Conservation (phyloP, 2,329 filamentous ascomycete species). For the Laburnicola sp. region DNA sequence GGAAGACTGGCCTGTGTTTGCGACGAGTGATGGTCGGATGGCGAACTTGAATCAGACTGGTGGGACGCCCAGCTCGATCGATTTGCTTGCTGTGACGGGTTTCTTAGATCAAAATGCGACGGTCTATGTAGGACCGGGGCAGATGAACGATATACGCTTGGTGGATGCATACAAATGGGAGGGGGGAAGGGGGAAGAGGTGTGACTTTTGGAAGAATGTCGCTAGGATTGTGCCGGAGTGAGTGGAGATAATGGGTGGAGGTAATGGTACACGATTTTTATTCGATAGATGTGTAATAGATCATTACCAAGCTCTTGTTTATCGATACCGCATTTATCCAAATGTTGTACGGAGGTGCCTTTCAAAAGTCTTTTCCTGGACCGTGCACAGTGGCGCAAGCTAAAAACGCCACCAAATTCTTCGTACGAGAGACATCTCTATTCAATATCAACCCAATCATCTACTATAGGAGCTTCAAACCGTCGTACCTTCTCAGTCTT, state of each 20-base stretch:
- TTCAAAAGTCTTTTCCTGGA: no score
- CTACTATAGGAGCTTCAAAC: no score
- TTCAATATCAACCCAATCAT: no score
- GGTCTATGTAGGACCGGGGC: constrained; percentile 17
- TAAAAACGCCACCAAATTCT: no score
- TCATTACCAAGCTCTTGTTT: neutral
- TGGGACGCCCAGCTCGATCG: constrained; percentile 9
- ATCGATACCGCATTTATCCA: neutral
- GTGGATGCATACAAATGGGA: constrained; percentile 30
- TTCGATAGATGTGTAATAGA: neutral
- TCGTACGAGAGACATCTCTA: no score
- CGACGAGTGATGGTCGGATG: constrained; percentile 7
- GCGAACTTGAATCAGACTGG: constrained; percentile 30
- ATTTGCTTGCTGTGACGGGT: neutral
- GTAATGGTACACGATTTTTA: no score
- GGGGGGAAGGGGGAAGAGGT: constrained; percentile 23
- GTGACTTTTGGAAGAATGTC: constrained; percentile 28
- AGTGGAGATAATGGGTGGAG: neutral
- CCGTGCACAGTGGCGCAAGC: no score
- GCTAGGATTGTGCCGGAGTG: constrained; percentile 12
- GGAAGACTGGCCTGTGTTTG: constrained; percentile 21
- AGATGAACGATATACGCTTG: constrained; percentile 18
- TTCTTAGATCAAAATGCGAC: constrained; percentile 9
- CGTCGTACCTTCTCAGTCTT: no score
- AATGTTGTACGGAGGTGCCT: no score